These are phyloP conservation scores for Fraxinus americana DNA, from an alignment of 257 asterid genomes.

Conservation along the genomic window DNA sequence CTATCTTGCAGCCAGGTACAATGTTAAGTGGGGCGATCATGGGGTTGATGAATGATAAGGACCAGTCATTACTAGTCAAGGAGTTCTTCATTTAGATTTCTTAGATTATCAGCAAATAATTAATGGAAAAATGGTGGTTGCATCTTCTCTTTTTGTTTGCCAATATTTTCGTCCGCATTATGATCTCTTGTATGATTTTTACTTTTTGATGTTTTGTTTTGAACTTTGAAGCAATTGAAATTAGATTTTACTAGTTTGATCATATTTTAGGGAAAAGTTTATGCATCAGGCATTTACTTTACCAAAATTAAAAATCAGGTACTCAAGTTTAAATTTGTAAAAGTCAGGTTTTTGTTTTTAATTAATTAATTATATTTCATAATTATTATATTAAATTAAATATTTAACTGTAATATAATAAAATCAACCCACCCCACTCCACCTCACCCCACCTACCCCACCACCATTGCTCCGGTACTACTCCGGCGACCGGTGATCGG, in stretches of 20 bases:
- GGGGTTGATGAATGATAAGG: conserved; percentile 55
- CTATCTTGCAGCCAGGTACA: conserved; percentile 87
- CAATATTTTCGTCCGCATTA: neutral
- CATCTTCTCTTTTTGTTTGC: neutral
- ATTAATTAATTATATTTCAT: too few species aligned
- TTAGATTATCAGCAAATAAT: neutral
- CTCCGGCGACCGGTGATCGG: too few species aligned
- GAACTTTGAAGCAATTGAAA: neutral
- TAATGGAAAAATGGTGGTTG: neutral
- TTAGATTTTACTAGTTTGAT: neutral
- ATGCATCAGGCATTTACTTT: too few species aligned
- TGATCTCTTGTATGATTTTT: neutral
- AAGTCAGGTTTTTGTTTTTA: too few species aligned
- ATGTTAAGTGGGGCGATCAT: conserved; percentile 92
- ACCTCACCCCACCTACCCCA: too few species aligned
- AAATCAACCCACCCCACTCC: too few species aligned
- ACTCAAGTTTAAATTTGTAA: too few species aligned
- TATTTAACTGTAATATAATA: too few species aligned
- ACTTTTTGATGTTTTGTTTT: neutral
- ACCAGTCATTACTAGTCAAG: neutral
- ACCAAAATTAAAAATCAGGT: too few species aligned
- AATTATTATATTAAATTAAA: too few species aligned
- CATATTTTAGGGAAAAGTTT: too few species aligned
- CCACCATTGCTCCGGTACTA: too few species aligned
- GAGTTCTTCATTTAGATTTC: neutral